Conservation (phyloP, 2,329 filamentous ascomycete species). For the Xylariaceae sp. region DNA sequence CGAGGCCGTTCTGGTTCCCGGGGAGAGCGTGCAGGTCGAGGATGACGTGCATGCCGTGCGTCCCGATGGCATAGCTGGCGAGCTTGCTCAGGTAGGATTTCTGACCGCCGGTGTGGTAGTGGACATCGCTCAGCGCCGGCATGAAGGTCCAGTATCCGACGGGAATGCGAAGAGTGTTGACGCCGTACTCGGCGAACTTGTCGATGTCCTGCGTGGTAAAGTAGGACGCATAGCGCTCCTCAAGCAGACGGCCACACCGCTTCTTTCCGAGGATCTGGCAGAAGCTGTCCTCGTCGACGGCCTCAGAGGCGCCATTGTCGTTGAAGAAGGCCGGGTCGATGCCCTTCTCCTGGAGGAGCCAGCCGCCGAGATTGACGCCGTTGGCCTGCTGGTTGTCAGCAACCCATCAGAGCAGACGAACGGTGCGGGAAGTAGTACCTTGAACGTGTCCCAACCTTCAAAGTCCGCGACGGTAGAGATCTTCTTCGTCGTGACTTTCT, state of each 20-base stretch:
- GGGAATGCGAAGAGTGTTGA: slow-evolving; percentile 28
- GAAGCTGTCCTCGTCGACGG: slow-evolving; percentile 27
- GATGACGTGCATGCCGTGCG: slow-evolving; percentile 22
- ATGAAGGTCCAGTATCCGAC: slow-evolving; percentile 29
- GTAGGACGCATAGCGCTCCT: slow-evolving; percentile 23
- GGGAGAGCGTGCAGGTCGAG: slow-evolving; percentile 22
- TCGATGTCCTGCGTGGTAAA: slow-evolving; percentile 25
- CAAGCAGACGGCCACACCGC: slow-evolving; percentile 22
- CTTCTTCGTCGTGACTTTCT: too few relatives aligned
- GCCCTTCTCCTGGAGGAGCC: slow-evolving; percentile 23
- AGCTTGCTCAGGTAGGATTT: slow-evolving; percentile 20
- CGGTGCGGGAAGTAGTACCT: too few relatives aligned
- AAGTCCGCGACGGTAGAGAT: too few relatives aligned
- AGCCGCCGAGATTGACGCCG: slow-evolving; percentile 24
- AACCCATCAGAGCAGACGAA: too few relatives aligned
- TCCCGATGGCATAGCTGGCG: slow-evolving; percentile 25
- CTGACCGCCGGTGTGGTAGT: slow-evolving; percentile 27
- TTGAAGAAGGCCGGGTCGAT: slow-evolving; percentile 23
- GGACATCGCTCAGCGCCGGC: slow-evolving; percentile 22
- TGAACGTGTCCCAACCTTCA: too few relatives aligned
- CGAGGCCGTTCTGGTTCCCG: slow-evolving; percentile 20
- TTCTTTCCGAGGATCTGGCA: slow-evolving; percentile 22
- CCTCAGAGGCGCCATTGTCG: slow-evolving; percentile 10
- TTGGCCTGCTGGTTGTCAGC: too few relatives aligned
- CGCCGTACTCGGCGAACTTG: slow-evolving; percentile 21